Base-by-base conservation (phyloP, 2,329 filamentous ascomycete genomes). In the Ilyonectria robusta region DNA sequence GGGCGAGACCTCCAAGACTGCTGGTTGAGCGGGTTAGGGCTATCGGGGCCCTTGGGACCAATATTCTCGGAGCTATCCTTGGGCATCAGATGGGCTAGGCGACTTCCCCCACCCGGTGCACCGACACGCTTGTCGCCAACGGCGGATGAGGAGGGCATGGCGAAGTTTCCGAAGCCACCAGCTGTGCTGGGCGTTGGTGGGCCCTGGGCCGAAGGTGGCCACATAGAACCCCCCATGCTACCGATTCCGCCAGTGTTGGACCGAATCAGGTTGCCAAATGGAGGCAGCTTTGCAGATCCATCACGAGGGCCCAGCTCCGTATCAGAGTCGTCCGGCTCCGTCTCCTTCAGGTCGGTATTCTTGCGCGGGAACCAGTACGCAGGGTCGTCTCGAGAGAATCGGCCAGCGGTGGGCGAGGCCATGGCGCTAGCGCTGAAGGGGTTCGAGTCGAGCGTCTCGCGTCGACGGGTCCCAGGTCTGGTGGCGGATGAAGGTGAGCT, bases 121-220 rank as follows among this genome's bases (percentile, higher is more conserved):
- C 90, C 91, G 75, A 92, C 88, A 10, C 93, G 90, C 83, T 96
- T 97, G 61, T 97, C 94, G 4, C 86, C 84, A 33, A 89, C 84
- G 7, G 87, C 81, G 19, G 88, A 84, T 37, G 87, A 85, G 33
- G 88, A 81, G 54, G 83, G 81, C 59, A 97, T 80, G n/a, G 93
- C 91, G 80, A 98, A 98, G 75, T 91, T 96, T 11, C 95, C 95
- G 81, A 99, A 99, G 23, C 91, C 91, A 37, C 95, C 94, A 7
- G 91, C 87, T 5, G 26, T 26, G 73, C 93, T 89, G 13, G 89
- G 87, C 48, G 91, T 87, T 56, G 85, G 85, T 61, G 89, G 88
- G 23, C 89, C 86, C 19, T 53, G 50, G 10, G 29, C 33, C 15
- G 88, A 79, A 4, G 80, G 74, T 21, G 80, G 78, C 81, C 81